A percentile compares a stretch with the other conserved stretches of the same genome.
Conservation (phyloP, 352 stramenopile genomes). For the Globisporangium radiosum region DNA sequence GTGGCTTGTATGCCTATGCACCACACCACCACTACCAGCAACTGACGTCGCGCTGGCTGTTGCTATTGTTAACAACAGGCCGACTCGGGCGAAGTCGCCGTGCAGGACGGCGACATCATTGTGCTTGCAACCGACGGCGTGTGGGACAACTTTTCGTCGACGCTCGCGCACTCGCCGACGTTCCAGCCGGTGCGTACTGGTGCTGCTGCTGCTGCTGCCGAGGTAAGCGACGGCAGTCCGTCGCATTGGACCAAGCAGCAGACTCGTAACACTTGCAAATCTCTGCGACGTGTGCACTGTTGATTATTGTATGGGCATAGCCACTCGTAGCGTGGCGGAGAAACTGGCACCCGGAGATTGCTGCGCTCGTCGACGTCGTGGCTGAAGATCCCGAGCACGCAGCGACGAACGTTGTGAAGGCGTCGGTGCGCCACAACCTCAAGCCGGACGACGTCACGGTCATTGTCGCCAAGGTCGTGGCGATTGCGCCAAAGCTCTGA, state of each 20-base stretch:
- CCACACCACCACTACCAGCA: too few species aligned
- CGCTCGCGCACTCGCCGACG: slow-evolving; percentile 35
- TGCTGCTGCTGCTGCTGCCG: not conserved
- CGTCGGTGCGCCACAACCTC: slow-evolving; percentile 72
- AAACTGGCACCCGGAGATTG: slow-evolving; percentile 55
- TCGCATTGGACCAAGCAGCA: not conserved
- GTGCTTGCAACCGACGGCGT: slow-evolving; percentile 77
- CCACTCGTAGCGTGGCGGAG: slow-evolving; percentile 53
- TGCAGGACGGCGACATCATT: slow-evolving; percentile 71
- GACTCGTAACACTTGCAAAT: too few species aligned
- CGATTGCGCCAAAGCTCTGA: slow-evolving; percentile 46
- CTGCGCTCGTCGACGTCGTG: slow-evolving; percentile 53
- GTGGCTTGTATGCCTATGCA: not conserved
- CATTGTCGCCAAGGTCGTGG: slow-evolving; percentile 64
- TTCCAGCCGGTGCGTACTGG: slow-evolving; percentile 46
- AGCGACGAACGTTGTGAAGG: slow-evolving; percentile 56
- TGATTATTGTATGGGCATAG: slow-evolving; percentile 17
- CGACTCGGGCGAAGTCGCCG: slow-evolving; percentile 58
- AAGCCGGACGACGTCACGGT: slow-evolving; percentile 82
- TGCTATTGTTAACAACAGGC: slow-evolving; percentile 23
- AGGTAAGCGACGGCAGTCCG: not conserved
- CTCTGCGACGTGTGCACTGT: not conserved
- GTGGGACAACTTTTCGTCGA: slow-evolving; percentile 73
- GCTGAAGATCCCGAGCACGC: slow-evolving; percentile 36
- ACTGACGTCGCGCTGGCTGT: not conserved